phyloP scores from a whole-genome alignment of 1,284 basidiomycete genomes.

The Mycosarcoma mackinlayi region DNA sequence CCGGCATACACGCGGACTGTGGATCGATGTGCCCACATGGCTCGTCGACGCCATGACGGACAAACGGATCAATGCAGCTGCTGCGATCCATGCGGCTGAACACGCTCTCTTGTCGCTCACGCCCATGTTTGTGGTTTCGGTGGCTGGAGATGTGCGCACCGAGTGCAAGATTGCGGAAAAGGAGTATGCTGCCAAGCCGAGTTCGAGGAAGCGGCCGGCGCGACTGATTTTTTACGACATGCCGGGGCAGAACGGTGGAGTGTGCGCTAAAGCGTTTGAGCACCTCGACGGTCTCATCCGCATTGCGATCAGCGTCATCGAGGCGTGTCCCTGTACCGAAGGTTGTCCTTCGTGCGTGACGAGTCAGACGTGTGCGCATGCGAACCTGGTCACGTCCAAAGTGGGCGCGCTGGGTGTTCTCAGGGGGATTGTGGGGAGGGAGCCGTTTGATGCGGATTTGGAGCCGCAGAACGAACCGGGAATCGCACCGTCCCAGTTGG shows the following conservation, averaged over 20 bases:
- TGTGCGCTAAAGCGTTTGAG: constrained; percentile 84
- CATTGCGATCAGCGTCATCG: constrained; percentile 76
- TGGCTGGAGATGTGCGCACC: constrained; percentile 77
- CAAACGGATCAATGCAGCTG: constrained; percentile 76
- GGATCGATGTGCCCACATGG: constrained; percentile 83
- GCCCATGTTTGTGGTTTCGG: constrained; percentile 76
- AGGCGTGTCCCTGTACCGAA: constrained; percentile 76
- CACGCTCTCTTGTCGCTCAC: constrained; percentile 81
- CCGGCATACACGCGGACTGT: constrained; percentile 80
- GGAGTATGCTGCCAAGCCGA: constrained; percentile 76
- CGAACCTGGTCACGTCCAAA: constrained; percentile 63
- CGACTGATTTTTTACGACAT: constrained; percentile 87
- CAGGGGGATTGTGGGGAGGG: constrained; percentile 59
- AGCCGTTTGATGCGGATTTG: constrained; percentile 58
- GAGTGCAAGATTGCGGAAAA: constrained; percentile 84
- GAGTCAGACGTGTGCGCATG: constrained; percentile 51
- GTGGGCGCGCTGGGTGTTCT: constrained; percentile 64
- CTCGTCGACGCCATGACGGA: constrained; percentile 72
- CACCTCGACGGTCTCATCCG: constrained; percentile 77
- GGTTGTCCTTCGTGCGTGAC: constrained; percentile 80
- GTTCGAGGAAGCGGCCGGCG: constrained; percentile 79
- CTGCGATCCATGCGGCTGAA: constrained; percentile 84
- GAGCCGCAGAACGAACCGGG: constrained; percentile 57
- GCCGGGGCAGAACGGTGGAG: constrained; percentile 77
- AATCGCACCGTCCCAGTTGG: constrained; percentile 31